Conservation (phyloP, 805 yeast genomes). For the Metschnikowia noctiluminum region DNA sequence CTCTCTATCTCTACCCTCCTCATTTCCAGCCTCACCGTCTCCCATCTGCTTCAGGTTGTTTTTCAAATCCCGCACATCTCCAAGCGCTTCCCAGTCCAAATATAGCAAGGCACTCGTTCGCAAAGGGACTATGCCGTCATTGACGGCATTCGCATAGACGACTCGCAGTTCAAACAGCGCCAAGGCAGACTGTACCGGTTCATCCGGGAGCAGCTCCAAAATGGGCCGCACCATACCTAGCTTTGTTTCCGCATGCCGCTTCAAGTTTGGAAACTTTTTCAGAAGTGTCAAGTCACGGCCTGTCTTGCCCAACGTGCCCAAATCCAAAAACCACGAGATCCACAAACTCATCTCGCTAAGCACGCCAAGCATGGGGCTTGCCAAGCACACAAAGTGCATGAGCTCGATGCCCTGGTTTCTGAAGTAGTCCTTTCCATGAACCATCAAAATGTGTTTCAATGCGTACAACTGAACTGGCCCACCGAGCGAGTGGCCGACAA, state of each 20-base stretch:
- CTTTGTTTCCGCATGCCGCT: conserved; percentile 4
- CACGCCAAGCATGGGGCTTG: conserved; percentile 42
- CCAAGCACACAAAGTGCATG: conserved; percentile 36
- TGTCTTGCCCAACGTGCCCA: conserved; percentile 44
- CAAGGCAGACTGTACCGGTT: conserved; percentile 33
- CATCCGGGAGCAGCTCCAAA: conserved; percentile 39
- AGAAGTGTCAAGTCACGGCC: conserved; percentile 43
- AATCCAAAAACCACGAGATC: conserved; percentile 39
- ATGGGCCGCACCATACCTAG: conserved; percentile 24
- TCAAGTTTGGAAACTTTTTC: conserved; percentile 27
- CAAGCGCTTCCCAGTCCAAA: conserved; percentile 42
- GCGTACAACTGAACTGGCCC: conserved; percentile 43
- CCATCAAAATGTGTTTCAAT: conserved; percentile 32
- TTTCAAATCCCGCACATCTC: conserved; percentile 33
- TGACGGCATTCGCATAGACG: conserved; percentile 42
- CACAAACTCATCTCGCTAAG: conserved; percentile 39
- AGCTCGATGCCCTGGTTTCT: conserved; percentile 25
- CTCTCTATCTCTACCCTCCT: too few species aligned
- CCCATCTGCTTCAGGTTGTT: conserved; percentile 3
- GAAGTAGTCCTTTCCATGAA: conserved; percentile 32
- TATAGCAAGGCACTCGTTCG: conserved; percentile 42
- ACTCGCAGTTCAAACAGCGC: conserved; percentile 31
- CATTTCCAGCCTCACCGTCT: not conserved
- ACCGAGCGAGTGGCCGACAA: conserved; percentile 44
- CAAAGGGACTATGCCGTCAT: conserved; percentile 46